Evolutionary conservation across 805 yeast genomes (phyloP), one percentile per base, ranked within the genome.

Genomic region (Ogataea methylovora): DNA sequence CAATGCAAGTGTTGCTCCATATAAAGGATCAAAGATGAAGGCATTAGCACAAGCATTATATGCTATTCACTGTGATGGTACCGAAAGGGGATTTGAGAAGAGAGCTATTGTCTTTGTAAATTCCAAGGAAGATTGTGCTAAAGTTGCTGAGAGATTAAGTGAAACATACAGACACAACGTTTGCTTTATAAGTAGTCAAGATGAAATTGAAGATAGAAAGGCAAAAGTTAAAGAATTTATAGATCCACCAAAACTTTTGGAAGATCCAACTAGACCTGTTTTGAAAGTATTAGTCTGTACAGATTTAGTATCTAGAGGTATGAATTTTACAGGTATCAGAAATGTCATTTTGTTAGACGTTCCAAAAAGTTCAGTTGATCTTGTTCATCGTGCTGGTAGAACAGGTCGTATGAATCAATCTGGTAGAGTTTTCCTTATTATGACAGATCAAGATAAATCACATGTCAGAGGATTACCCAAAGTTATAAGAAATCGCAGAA

Each of bases 381-480:
- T 90, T 39, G 76, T 90, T 15, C 97, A 90, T 54, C 67, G 98
- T 41, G 81, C 85, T 1, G 98, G 98, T 2, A 73, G 98, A 60
- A 90, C 97, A 0, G 97, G 96, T 3, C 65, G 98, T 54, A 79
- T 88, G 83, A 84, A 82, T 29, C 86, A 81, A 49, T 69, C 81
- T 24, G 98, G 98, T 11, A 70, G 95, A 40, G 96, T 85, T 2
- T 80, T 86, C 42, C 63, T 92, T 49, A 74, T 90, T 33, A 79
- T 81, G 19, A 81, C 79, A 41, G 77, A 78, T 41, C 57, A 54
- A 28, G 81, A 76, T 41, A 79, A 80, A 46, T 69, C 83, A 4
- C 86, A 94, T 86, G 79, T 86, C 19, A 79, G 76, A 48, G 94
- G 92, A 2, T 63, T 87, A 30, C 87, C 87, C 19, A 76, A 69